Evolutionary conservation across 352 stramenopile species (phyloP).

Genomic region (Pythium phragmiticola): DNA sequence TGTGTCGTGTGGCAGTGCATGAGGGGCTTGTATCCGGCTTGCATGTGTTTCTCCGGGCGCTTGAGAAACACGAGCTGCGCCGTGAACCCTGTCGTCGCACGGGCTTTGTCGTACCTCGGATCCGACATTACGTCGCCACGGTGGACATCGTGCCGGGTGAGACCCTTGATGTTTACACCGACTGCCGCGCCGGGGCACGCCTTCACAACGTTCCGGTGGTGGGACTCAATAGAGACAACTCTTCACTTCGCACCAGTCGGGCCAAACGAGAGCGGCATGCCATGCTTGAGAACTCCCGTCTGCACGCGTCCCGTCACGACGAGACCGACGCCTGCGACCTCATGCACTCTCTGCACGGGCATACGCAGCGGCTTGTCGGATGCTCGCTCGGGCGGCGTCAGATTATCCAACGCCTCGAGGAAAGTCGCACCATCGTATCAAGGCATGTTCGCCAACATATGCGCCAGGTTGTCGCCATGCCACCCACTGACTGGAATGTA

Average conservation of each 20-base stretch:
- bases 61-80: slow-evolving; percentile 97
- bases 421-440: slow-evolving; percentile 96
- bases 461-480: slow-evolving; percentile 97
- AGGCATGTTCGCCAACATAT: slow-evolving; percentile 92
- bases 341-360: slow-evolving; percentile 96
- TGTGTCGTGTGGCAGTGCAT: slow-evolving; percentile 98
- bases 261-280: slow-evolving; percentile 91
- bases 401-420: slow-evolving; percentile 91
- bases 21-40: slow-evolving; percentile 92
- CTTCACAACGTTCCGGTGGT: slow-evolving; percentile 93
- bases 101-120: slow-evolving; percentile 91
- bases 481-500: slow-evolving; percentile 98
- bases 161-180: slow-evolving; percentile 97
- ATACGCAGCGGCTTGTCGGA: slow-evolving; percentile 95
- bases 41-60: slow-evolving; percentile 90
- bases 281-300: slow-evolving; percentile 95
- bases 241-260: slow-evolving; percentile 89
- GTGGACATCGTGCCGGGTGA: slow-evolving; percentile 93
- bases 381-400: slow-evolving; percentile 90
- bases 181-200: slow-evolving; percentile 95
- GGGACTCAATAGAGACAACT: slow-evolving; percentile 97
- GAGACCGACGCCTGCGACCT: slow-evolving; percentile 97
- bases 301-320: slow-evolving; percentile 97
- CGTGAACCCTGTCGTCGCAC: slow-evolving; percentile 84
- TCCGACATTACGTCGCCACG: slow-evolving; percentile 95